Percentiles rank a stretch among this genome's conserved stretches.
Evolutionary conservation across 176 grass and related monocot genomes (phyloP).

Genomic region (Rhynchospora breviuscula): DNA sequence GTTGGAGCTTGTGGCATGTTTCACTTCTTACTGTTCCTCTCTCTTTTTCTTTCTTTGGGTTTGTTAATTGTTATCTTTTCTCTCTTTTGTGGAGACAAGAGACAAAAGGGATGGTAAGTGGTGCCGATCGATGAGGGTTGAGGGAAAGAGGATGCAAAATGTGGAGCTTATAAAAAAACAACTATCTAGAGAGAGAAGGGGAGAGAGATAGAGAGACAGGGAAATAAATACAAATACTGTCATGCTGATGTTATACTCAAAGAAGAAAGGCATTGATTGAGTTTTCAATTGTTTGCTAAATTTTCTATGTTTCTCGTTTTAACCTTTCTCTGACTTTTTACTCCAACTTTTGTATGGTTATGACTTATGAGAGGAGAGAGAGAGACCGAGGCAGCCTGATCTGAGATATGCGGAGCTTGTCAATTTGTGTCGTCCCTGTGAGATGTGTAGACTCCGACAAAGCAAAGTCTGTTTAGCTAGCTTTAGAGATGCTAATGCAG

Average conservation of each 20-base stretch:
- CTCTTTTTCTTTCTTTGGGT: neutral
- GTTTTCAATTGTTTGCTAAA: conserved; percentile 26
- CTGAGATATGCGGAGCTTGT: conserved; percentile 13
- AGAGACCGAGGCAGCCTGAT: neutral
- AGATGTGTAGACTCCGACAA: conserved; percentile 13
- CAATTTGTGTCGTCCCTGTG: conserved; percentile 26
- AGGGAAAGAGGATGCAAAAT: conserved; percentile 26
- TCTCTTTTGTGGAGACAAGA: conserved; percentile 30
- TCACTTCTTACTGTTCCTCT: neutral
- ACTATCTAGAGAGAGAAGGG: conserved; percentile 13
- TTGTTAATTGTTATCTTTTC: neutral
- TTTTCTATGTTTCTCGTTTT: conserved; percentile 22
- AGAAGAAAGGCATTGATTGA: conserved; percentile 30
- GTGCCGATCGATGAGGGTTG: neutral
- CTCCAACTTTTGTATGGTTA: conserved; percentile 5
- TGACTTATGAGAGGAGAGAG: conserved; percentile 10
- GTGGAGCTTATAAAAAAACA: conserved; percentile 5
- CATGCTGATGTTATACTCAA: conserved; percentile 33
- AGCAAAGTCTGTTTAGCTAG: conserved; percentile 20
- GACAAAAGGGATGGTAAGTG: conserved; percentile 43
- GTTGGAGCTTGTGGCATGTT: conserved; percentile 28
- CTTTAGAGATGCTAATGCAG: conserved; percentile 6
- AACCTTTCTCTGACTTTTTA: conserved; percentile 17
- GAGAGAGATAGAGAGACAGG: conserved; percentile 20
- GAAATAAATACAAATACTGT: conserved; percentile 32